Percentiles rank a stretch among this genome's conserved stretches.
Evolutionary conservation across 345 rosid genomes (phyloP).

Genomic region (Lagerstroemia speciosa): DNA sequence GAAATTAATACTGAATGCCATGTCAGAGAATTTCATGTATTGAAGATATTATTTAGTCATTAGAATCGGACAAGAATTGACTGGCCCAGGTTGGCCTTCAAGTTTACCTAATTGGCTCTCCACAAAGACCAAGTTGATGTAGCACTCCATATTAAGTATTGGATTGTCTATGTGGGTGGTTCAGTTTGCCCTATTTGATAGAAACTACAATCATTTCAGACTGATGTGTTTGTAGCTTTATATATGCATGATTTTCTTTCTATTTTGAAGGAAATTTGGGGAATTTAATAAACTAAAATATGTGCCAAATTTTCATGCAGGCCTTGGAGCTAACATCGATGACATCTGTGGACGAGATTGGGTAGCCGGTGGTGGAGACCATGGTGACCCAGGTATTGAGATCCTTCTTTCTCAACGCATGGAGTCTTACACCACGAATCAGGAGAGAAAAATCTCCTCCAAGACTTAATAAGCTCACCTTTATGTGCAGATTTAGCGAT

Average conservation of each 20-base stretch:
- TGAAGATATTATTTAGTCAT: not conserved
- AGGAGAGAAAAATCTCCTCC: not conserved
- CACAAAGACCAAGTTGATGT: not conserved
- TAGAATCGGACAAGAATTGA: not conserved
- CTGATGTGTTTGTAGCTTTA: not conserved
- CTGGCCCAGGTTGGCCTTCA: not conserved
- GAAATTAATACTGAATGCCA: not conserved
- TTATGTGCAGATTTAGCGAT: conserved; percentile 57
- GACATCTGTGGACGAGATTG: conserved; percentile 86
- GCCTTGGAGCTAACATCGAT: conserved; percentile 64
- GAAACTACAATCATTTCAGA: not conserved
- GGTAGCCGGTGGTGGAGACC: conserved; percentile 63
- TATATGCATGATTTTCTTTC: not conserved
- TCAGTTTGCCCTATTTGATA: not conserved
- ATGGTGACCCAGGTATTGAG: conserved; percentile 81
- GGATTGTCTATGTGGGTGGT: not conserved
- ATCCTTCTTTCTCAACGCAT: not conserved
- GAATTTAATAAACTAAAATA: not conserved
- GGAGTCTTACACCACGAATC: not conserved
- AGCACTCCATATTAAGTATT: not conserved
- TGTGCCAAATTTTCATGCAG: conserved; percentile 27
- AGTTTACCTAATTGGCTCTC: not conserved
- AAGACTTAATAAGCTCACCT: not conserved
- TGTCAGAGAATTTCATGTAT: not conserved
- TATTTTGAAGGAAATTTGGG: no score